Conservation (phyloP, 306 rosid genomes). For the Cicer bijugum region DNA sequence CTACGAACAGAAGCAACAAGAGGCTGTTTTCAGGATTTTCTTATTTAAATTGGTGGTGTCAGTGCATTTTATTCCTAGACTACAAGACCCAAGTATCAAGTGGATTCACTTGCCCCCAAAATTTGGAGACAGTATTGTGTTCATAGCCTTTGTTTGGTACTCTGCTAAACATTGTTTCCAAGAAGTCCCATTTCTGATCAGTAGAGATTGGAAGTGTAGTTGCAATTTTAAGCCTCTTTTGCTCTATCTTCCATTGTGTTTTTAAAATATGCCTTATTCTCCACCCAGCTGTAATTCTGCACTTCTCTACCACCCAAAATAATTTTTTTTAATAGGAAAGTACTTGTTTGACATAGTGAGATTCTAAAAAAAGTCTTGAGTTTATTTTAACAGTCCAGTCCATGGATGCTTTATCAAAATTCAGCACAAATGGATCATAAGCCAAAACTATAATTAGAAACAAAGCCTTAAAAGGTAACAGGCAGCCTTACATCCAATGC, state of each 20-base stretch:
- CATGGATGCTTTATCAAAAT: constrained; percentile 14
- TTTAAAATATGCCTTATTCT: constrained; percentile 1
- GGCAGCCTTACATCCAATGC: constrained; percentile 68
- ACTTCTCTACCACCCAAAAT: background rate
- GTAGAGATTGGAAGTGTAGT: background rate
- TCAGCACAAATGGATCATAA: constrained; percentile 28
- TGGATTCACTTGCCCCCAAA: constrained; percentile 24
- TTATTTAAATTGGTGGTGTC: background rate
- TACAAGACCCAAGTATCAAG: background rate
- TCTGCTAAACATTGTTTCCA: constrained; percentile 19
- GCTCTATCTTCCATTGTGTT: constrained; percentile 9
- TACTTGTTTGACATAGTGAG: constrained; percentile 9
- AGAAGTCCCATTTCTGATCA: constrained; percentile 4
- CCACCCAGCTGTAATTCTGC: background rate
- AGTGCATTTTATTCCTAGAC: constrained; percentile 17
- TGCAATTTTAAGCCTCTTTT: constrained; percentile 23
- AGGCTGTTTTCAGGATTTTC: background rate
- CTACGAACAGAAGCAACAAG: background rate
- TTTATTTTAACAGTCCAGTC: constrained; percentile 16
- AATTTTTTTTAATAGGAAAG: background rate
- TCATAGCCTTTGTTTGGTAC: constrained; percentile 8
- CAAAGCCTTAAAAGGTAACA: constrained; percentile 21
- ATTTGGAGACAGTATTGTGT: constrained; percentile 9
- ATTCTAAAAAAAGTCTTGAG: constrained; percentile 16
- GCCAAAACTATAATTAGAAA: constrained; percentile 10